These are phyloP conservation scores for Gilbertella persicaria DNA, from an alignment of 371 early-diverging fungal species.

Conservation along the genomic window DNA sequence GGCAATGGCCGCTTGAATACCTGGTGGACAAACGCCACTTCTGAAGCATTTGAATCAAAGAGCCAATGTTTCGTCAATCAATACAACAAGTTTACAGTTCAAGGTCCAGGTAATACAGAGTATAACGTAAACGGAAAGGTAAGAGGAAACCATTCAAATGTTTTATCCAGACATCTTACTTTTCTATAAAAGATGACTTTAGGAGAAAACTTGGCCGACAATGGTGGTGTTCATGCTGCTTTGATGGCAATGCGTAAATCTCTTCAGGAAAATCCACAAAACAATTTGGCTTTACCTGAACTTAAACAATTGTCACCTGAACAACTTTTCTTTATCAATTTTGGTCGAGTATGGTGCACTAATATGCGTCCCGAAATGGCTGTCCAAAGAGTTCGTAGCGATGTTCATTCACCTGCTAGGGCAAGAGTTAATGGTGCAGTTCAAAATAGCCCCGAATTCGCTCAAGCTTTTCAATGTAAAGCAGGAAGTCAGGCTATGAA, in stretches of 20 bases:
- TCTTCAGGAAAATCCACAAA: slow-evolving; percentile 15
- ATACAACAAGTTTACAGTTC: slow-evolving; percentile 52
- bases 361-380: slow-evolving; percentile 29
- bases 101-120: slow-evolving; percentile 22
- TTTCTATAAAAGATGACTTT: slow-evolving; percentile 48
- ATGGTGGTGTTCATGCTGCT: slow-evolving; percentile 62
- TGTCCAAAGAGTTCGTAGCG: slow-evolving; percentile 27
- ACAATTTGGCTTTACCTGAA: slow-evolving; percentile 8
- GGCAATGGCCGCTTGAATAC: slow-evolving; percentile 36
- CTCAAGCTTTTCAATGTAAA: slow-evolving; percentile 55
- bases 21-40: slow-evolving; percentile 70
- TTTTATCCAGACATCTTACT: no score
- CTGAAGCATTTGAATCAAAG: slow-evolving; percentile 47
- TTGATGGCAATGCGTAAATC: slow-evolving; percentile 23
- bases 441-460: slow-evolving; percentile 55
- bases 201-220: slow-evolving; percentile 78
- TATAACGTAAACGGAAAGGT: slow-evolving; percentile 54
- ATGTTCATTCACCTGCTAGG: slow-evolving; percentile 49
- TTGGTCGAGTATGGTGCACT: slow-evolving; percentile 45
- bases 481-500: slow-evolving; percentile 37
- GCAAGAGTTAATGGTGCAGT: slow-evolving; percentile 61
- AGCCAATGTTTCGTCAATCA: slow-evolving; percentile 69
- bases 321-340: slow-evolving; percentile 48
- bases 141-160: background rate
- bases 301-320: slow-evolving; percentile 31